A percentile compares a stretch with the other conserved stretches of the same genome.
Evolutionary conservation across 1,284 basidiomycete species (phyloP).

Genomic region (Filobasidium uniguttulatum): DNA sequence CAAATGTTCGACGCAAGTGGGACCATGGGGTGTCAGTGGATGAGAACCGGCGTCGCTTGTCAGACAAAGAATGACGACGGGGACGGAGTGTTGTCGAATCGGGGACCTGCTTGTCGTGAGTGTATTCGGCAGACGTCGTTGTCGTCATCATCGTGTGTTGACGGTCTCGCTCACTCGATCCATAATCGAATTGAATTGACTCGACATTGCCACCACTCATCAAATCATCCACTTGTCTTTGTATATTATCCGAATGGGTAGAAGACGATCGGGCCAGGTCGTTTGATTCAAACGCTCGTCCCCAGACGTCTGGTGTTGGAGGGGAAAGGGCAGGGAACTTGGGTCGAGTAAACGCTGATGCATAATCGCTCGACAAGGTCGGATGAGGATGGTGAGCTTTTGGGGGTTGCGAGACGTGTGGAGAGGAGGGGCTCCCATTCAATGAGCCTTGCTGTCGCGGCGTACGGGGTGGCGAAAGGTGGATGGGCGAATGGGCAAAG

Average conservation of each 20-base stretch:
- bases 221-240: background rate
- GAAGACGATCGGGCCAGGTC: conserved; percentile 1
- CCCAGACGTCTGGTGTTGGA: background rate
- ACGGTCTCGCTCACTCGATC: background rate
- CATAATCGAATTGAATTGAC: conserved; percentile 1
- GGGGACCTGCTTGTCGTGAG: background rate
- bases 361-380: background rate
- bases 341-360: background rate
- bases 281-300: background rate
- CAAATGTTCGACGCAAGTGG: conserved; percentile 1
- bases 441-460: background rate
- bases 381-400: conserved; percentile 6
- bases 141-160: background rate
- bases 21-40: conserved; percentile 3
- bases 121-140: background rate
- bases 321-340: background rate
- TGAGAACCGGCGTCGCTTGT: too few species aligned
- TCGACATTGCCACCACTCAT: conserved; percentile 5
- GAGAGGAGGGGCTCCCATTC: background rate
- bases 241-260: too few species aligned
- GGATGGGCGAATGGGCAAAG: background rate
- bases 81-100: background rate
- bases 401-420: background rate
- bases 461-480: background rate
- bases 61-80: too few species aligned